Evolutionary conservation across 345 rosid genomes (phyloP), one percentile per base, ranked within the genome.

Genomic region (Aegle marmelos): DNA sequence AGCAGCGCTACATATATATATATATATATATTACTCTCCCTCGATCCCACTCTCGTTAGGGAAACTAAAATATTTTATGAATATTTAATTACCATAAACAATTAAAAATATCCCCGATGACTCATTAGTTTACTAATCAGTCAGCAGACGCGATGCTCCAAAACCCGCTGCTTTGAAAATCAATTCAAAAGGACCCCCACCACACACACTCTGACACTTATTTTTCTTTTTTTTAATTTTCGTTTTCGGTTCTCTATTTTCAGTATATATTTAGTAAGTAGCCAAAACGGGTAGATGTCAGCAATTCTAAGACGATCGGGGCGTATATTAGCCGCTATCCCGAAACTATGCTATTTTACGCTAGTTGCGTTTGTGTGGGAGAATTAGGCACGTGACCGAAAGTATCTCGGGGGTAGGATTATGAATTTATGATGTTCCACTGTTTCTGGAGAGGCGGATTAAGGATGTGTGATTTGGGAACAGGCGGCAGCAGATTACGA

Each of bases 91-190:
- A 31, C 57, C 69, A 50, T 36, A 11, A 48, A n/a, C 34, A 28
- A 74, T 61, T 58, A 28, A 71, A 62, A 79, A 65, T 31, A 53
- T 27, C 28, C 68, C 25, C 25, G 2, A 74, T 60, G 41, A 37
- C 22, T 25, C 31, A 21, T 33, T 21, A 50, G 76, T 72, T 72
- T 72, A 60, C 24, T 41, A 75, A 78, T 71, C 75, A 79, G 89
- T 81, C 89, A 63, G 89, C 89, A 88, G 93, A 88, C 96, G 89
- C 89, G 85, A 85, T 87, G 87, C 85, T 88, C 92, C 91, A 85
- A 88, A 88, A 82, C 89, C 91, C 87, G 92, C 90, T 85, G 84
- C 84, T 83, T 83, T 87, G 25, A 41, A 59, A 19, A 22, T n/a
- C 59, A 30, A 70, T 21, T 71, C 36, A 5, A 21, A 21, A 37